Base-by-base conservation (phyloP, 495 filamentous ascomycete species). In the Aspergillus ostianus region DNA sequence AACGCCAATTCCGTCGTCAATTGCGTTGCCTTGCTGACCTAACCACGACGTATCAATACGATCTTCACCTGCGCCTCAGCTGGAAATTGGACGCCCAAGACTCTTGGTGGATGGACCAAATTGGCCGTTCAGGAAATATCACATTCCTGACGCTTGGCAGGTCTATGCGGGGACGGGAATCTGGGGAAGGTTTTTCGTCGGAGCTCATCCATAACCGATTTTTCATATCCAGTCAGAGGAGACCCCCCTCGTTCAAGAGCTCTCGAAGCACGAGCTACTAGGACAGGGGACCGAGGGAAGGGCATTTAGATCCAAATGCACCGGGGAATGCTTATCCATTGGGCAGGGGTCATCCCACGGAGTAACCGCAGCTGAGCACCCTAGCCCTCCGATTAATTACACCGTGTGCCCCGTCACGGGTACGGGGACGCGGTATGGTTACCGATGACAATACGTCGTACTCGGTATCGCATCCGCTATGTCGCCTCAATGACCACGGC, bases 141-240 rank as follows among this genome's bases (percentile, higher is more conserved):
- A 62, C 53, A 49, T 60, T 23, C 27, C 27, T 13, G 48, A 46
- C 51, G 56, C 63, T 64, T 64, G 63, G 63, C 63, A 54, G 32
- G 18, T 57, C 52, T 58, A 54, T 66, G 64, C 60, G 64, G 64
- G 60, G 64, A 53, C 55, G 47, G 47, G 59, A 65, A 60, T 57
- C 62, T 57, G 62, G 62, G 62, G 62, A 64, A 64, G 45, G 47
- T 53, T 51, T 50, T 55, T 47, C 2, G 3, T 32, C 29, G 23
- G 23, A 4, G 23, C 23, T 2, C 23, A 26, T 41, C 36, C 36
- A 41, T 41, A 41, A 41, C 6, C 10, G 3, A 32, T 2, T 15
- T 41, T 12, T 41, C 36, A 41, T 13, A 17, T 41, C 36, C 36
- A 41, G 36, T 15, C 36, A 15, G 36, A 41, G 36, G 2, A 32